Evolutionary conservation across 352 stramenopile species (phyloP), one percentile per base, ranked within the genome.

Genomic region (Globisporangium spiculum): DNA sequence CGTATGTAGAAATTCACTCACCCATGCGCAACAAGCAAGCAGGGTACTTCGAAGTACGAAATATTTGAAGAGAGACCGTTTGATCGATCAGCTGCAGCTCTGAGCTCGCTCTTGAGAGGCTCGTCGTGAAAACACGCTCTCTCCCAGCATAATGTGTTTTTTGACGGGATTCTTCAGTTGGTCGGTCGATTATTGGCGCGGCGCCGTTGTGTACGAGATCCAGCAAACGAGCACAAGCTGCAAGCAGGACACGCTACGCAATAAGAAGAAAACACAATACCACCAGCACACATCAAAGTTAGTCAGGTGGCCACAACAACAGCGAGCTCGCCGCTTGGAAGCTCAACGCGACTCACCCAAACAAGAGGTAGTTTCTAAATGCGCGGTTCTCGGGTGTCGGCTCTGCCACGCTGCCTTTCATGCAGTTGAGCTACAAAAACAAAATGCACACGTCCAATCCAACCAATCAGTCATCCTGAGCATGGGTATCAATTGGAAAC

Each of bases 351-450:
- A 70, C 80, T 69, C 72, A 95, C 88, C 86, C 84, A 38, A 96
- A 93, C 32, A 96, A 84, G 61, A 92, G 57, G 65, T 96, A 96
- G 76, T 93, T 96, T n/a, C 88, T 75, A 71, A 94, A 94, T 27
- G 89, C 66, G 38, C 88, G 86, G 41, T 80, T 92, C 65, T 94
- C 88, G 22, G 76, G 65, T 32, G 76, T 89, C 38, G 88, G 86
- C 61, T 96, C 88, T 2, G 83, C 72, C 22, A 92, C 86, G 60
- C 79, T 92, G 44, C 86, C 88, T 75, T 96, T 96, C 84, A 96
- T 92, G 74, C 88, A 94, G 64, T 96, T 93, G 34, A 96, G 84
- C 88, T 96, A 53, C 38, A 16, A 46, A 27, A 38, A 20, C 18
- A 44, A 50, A 12, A 3, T 16, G 61, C 26, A 27, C 16, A 60